A percentile compares a stretch with the other conserved stretches of the same genome.
Evolutionary conservation across 202 grass and related monocot species (phyloP).

Genomic region (Setaria italica): DNA sequence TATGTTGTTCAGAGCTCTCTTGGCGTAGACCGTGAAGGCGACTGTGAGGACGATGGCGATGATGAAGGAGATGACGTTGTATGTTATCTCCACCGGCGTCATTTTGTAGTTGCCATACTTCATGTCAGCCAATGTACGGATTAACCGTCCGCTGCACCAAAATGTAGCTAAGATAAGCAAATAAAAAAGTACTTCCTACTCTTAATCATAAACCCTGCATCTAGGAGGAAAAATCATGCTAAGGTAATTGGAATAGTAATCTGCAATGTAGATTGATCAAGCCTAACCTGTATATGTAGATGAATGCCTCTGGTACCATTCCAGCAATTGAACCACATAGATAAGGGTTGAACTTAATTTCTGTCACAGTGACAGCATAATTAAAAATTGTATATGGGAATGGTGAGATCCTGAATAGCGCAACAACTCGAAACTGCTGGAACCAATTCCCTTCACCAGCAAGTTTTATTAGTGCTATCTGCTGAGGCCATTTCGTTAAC

Average conservation of each 20-base stretch:
- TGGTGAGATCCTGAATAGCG: constrained; percentile 94
- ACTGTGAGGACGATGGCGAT: constrained; percentile 66
- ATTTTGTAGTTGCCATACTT: constrained; percentile 90
- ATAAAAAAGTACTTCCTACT: constrained; percentile 12
- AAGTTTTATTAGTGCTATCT: constrained; percentile 83
- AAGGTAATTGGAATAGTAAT: constrained; percentile 6
- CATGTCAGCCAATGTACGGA: constrained; percentile 85
- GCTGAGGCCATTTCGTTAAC: constrained; percentile 94
- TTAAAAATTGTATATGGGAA: constrained; percentile 99
- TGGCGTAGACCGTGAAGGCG: constrained; percentile 85
- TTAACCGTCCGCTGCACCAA: constrained; percentile 79
- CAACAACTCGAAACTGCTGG: constrained; percentile 91
- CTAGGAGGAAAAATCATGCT: background rate
- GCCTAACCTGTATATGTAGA: constrained; percentile 97
- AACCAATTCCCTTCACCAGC: constrained; percentile 94
- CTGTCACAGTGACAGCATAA: constrained; percentile 87
- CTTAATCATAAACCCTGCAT: background rate
- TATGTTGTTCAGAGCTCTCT: constrained; percentile 71
- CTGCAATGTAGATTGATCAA: constrained; percentile 28
- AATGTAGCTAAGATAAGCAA: constrained; percentile 36
- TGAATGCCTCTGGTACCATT: constrained; percentile 93
- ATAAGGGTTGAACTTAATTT: constrained; percentile 92
- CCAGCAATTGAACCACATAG: constrained; percentile 87
- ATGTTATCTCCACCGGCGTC: constrained; percentile 83
- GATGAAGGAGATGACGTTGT: constrained; percentile 80